phyloP scores from a whole-genome alignment of 306 rosid species.

The Quercus rubra region DNA sequence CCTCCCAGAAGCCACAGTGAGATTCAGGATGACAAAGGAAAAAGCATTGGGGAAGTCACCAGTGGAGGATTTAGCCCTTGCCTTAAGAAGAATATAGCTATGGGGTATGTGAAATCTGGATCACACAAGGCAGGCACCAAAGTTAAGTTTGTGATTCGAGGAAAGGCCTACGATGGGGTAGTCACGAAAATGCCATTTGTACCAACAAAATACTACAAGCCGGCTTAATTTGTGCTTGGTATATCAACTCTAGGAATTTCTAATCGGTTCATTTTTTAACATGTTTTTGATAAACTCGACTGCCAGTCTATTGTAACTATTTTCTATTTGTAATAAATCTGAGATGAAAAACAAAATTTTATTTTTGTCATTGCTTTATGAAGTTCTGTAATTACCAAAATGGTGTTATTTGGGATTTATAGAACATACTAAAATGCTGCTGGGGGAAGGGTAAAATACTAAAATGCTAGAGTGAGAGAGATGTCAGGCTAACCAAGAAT shows the following conservation, averaged over 20 bases:
- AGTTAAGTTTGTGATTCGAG: conserved; percentile 79
- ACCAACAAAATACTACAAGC: conserved; percentile 95
- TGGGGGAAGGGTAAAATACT: too few species aligned
- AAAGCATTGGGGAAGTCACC: conserved; percentile 86
- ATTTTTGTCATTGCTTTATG: conserved; percentile 1
- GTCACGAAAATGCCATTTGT: conserved; percentile 97
- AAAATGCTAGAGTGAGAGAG: too few species aligned
- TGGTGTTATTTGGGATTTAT: neutral
- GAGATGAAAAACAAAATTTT: conserved; percentile 10
- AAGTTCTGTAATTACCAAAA: neutral
- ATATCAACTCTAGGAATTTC: conserved; percentile 19
- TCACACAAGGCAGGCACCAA: conserved; percentile 92
- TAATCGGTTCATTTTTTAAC: neutral
- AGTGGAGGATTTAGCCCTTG: conserved; percentile 99
- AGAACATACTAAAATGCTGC: neutral
- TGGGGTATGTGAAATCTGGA: conserved; percentile 98
- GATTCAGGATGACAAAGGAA: conserved; percentile 79
- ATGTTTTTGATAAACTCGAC: neutral
- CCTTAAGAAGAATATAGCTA: conserved; percentile 92
- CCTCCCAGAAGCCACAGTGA: conserved; percentile 97
- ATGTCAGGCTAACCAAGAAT: too few species aligned
- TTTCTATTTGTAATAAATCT: conserved; percentile 19
- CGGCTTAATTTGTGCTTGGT: conserved; percentile 39
- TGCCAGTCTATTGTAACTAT: conserved; percentile 33
- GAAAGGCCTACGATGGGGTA: conserved; percentile 84